phyloP scores from a whole-genome alignment of 2,329 filamentous ascomycete species.

The Chalaropsis ovoidea region DNA sequence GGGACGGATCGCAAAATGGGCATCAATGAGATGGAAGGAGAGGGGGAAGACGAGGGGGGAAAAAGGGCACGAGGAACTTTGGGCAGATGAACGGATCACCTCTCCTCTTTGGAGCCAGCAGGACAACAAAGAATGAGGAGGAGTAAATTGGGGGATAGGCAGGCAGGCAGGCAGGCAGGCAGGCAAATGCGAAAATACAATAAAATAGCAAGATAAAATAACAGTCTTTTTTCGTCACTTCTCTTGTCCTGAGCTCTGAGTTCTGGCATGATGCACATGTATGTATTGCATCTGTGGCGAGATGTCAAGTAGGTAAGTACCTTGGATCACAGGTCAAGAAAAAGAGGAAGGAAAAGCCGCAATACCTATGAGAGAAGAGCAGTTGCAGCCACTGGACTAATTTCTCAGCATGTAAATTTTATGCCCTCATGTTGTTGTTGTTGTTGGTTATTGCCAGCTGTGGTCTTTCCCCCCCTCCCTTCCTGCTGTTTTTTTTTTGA shows the following conservation, averaged over 20 bases:
- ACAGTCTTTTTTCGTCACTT: not conserved
- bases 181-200: not conserved
- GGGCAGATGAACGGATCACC: not conserved
- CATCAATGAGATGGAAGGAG: not conserved
- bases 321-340: not conserved
- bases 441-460: not conserved
- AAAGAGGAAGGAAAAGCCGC: not conserved
- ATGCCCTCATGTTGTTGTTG: not conserved
- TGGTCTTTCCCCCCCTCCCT: too few species aligned
- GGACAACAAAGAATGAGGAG: not conserved
- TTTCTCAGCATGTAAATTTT: too few species aligned
- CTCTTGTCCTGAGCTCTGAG: not conserved
- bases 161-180: not conserved
- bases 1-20: not conserved
- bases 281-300: too few species aligned
- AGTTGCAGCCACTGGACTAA: too few species aligned
- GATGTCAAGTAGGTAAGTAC: too few species aligned
- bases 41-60: not conserved
- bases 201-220: too few species aligned
- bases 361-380: not conserved
- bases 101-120: not conserved
- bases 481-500: slow-evolving; percentile 8
- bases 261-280: too few species aligned
- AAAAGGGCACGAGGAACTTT: not conserved
- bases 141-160: not conserved